phyloP scores from a whole-genome alignment of 164 flowering plant species.

The Saururus chinensis region DNA sequence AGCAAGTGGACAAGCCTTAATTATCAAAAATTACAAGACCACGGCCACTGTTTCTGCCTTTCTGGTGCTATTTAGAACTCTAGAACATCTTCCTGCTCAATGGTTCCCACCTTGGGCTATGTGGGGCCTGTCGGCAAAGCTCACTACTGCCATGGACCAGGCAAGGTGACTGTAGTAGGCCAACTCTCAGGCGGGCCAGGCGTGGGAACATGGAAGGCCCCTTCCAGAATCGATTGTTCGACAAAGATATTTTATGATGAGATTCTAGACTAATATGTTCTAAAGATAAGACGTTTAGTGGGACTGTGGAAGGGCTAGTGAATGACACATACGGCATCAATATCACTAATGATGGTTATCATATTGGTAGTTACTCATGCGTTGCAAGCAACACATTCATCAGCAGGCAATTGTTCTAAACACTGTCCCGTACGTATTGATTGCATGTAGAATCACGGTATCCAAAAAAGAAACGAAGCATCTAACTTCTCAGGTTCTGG shows the following conservation, averaged over 20 bases:
- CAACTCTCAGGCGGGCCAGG: not conserved
- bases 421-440: too few relatives aligned
- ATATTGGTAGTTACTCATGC: too few relatives aligned
- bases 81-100: not conserved
- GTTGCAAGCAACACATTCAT: too few relatives aligned
- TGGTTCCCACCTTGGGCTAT: not conserved
- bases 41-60: not conserved
- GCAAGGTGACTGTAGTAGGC: not conserved
- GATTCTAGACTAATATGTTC: not conserved
- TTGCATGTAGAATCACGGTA: too few relatives aligned
- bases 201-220: not conserved
- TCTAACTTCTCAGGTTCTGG: too few relatives aligned
- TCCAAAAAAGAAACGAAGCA: too few relatives aligned
- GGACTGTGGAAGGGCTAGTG: too few relatives aligned
- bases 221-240: not conserved
- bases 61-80: not conserved
- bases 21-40: not conserved
- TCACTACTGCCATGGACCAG: not conserved
- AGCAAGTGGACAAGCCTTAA: not conserved
- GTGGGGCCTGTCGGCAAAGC: conserved; percentile 1
- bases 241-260: not conserved
- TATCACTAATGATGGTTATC: too few relatives aligned
- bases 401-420: too few relatives aligned
- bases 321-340: too few relatives aligned
- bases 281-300: too few relatives aligned